Conservation (phyloP, 352 stramenopile genomes). For the Pythium periplocum region DNA sequence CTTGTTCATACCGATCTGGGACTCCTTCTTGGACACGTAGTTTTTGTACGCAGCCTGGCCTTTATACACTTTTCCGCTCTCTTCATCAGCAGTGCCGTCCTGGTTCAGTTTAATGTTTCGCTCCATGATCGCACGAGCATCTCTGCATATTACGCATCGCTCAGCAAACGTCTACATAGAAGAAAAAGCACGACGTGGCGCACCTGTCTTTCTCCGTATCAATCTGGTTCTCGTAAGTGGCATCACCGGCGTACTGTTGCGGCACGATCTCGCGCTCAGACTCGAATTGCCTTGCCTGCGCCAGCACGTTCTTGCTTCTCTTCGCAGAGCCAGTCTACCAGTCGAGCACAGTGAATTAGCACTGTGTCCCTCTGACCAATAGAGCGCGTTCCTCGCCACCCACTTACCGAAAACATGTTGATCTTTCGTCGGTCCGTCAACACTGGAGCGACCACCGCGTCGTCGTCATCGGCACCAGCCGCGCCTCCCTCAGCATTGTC, state of each 20-base stretch:
- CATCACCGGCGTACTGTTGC: constrained; percentile 73
- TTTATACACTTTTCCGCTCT: constrained; percentile 78
- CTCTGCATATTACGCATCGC: constrained; percentile 22
- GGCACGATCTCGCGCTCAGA: constrained; percentile 74
- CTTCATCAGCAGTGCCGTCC: constrained; percentile 55
- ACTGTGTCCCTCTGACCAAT: neutral
- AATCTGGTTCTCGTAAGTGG: constrained; percentile 81
- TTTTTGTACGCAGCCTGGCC: constrained; percentile 84
- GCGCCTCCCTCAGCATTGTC: neutral
- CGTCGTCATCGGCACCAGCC: constrained; percentile 10
- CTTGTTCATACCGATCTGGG: constrained; percentile 86
- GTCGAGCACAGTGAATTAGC: neutral
- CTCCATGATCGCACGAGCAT: constrained; percentile 75
- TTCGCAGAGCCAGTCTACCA: constrained; percentile 47
- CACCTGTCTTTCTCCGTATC: constrained; percentile 75
- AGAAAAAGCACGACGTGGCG: constrained; percentile 1
- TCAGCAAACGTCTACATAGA: constrained; percentile 1
- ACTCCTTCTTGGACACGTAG: constrained; percentile 86
- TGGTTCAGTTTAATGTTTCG: constrained; percentile 69
- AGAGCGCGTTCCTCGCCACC: neutral
- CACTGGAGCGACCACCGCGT: constrained; percentile 21
- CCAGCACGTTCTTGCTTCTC: constrained; percentile 52
- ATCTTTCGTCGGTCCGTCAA: constrained; percentile 30
- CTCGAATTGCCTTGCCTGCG: constrained; percentile 45
- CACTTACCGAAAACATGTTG: constrained; percentile 56